Base-by-base conservation (phyloP, 2,329 filamentous ascomycete genomes). In the Bertia moriformis region DNA sequence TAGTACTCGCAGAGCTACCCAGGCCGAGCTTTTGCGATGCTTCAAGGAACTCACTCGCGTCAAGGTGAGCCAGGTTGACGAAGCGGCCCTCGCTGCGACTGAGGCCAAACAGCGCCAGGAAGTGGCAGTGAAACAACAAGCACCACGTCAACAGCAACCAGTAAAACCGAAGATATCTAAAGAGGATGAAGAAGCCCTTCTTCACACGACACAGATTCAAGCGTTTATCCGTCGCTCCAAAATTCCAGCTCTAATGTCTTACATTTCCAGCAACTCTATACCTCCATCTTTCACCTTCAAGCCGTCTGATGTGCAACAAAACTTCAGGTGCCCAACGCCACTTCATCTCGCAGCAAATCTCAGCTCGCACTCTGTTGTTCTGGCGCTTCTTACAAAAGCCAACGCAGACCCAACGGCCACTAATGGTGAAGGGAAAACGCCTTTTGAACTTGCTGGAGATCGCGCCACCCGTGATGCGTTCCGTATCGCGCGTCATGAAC, bases 41-140 rank as follows among this genome's bases (percentile, higher is more conserved):
- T 98, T 95, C 50, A 83, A 93, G 44, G 91, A 98, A 61, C 69
- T 98, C 20, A 98, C 91, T 0, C 70, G 91, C 14, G 70, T 95
- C 14, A 95, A 98, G 58, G 70, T 94, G 37, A 77, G 75, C 38
- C 80, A 83, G 44, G 71, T 96, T 19, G 71, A 84, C 42, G 81
- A 86, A 45, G 69, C 66, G 3, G 69, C 76, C 12, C 56, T 79
- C 4, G 60, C 62, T 14, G 58, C 58, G 4, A 60, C 71, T 20
- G 65, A 68, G 43, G 55, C 56, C 22, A 69, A 62, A 46, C 58
- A 60, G 29, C 49, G 62, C 4, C 59, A 69, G 14, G 50, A 57
- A 49, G n/a, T n/a, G n/a, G 41, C 49, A 14, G 46, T 46, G 33
- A 66, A 54, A 56, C 47, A 59, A 3, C 37, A 55, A 14, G 55